Base-by-base conservation (phyloP, 2,329 filamentous ascomycete species). In the Sclerotinia borealis region DNA sequence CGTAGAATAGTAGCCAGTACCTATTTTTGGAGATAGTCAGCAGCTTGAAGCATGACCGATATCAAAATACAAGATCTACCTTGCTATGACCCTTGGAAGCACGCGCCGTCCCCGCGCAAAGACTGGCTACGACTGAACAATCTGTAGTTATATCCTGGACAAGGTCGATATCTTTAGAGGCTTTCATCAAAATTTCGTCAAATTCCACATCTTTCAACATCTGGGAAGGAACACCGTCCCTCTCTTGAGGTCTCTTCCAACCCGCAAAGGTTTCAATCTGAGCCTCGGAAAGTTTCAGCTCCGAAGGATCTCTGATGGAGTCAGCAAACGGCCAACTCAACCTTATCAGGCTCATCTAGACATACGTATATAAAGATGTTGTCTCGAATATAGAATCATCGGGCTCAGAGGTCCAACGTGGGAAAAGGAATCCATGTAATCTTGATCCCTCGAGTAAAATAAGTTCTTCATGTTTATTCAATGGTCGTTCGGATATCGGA, bases 71-170 rank as follows among this genome's bases (percentile, higher is more conserved):
- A 41, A 56, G 31, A 72, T 78, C 67, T 79, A 92, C 90, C 75
- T 87, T 86, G 43, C 83, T 81, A 75, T 89, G 83, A 2, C 88
- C 89, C 22, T 86, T 86, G 66, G 87, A 83, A 10, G 87, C 81
- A 67, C 91, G 83, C 47, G 87, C 87, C 65, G 89, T 87, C 29
- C 85, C 88, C 31, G 93, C 92, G 73, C 93, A 97, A 7, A 99
- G 81, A 74, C 95, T 97, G 19, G 95, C 95, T 34, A 99, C 93
- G 4, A 99, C 93, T 1, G 95, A 98, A 74, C 95, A 99, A 75
- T 99, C 95, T 0, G 93, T 96, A 6, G 93, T 93, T 64, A 96
- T 87, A 76, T 99, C 95, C 76, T 99, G 95, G 3, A 97, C 92
- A 9, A 99, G 83, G 75, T 99, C 93, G 66, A 90, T 86, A 17